Conservation (phyloP, 2,329 filamentous ascomycete genomes). For the Verticillium albo-atrum region DNA sequence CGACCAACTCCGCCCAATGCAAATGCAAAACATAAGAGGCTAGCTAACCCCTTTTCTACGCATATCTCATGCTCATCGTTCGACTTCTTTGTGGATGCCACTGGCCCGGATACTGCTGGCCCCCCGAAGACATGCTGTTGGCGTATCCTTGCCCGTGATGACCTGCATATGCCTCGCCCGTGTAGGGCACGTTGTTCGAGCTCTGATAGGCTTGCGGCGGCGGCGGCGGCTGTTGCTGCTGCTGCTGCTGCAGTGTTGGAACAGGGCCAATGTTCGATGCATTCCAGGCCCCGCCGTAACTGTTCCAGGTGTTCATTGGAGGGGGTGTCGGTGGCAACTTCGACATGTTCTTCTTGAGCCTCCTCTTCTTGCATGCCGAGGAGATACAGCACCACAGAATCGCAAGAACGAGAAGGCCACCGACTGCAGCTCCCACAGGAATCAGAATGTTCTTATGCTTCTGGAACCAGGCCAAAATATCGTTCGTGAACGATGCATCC, state of each 20-base stretch:
- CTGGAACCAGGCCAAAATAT: slow-evolving; percentile 72
- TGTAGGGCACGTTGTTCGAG: background rate
- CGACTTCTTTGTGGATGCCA: slow-evolving; percentile 8
- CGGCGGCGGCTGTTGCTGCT: background rate
- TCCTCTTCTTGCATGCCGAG: slow-evolving; percentile 27
- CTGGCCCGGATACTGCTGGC: slow-evolving; percentile 3
- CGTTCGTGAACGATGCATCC: slow-evolving; percentile 63
- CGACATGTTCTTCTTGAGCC: slow-evolving; percentile 15
- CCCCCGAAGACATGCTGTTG: background rate
- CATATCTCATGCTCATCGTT: slow-evolving; percentile 16
- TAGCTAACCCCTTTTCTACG: slow-evolving; percentile 5
- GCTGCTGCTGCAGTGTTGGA: background rate
- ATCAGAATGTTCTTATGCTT: slow-evolving; percentile 79
- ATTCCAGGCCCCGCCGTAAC: slow-evolving; percentile 9
- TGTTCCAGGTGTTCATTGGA: slow-evolving; percentile 11
- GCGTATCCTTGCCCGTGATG: background rate
- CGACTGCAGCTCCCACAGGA: slow-evolving; percentile 67
- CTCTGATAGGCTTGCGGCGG: background rate
- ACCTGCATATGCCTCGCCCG: background rate
- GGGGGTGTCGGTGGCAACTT: slow-evolving; percentile 17
- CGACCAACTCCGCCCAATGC: slow-evolving; percentile 10
- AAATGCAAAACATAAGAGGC: slow-evolving; percentile 10
- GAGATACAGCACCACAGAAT: slow-evolving; percentile 63
- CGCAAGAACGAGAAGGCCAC: slow-evolving; percentile 65
- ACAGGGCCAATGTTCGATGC: slow-evolving; percentile 4